A percentile compares a stretch with the other conserved stretches of the same genome.
Evolutionary conservation across 192 early-diverging fungal genomes (phyloP).

Genomic region (Rhizophagus prolifer): DNA sequence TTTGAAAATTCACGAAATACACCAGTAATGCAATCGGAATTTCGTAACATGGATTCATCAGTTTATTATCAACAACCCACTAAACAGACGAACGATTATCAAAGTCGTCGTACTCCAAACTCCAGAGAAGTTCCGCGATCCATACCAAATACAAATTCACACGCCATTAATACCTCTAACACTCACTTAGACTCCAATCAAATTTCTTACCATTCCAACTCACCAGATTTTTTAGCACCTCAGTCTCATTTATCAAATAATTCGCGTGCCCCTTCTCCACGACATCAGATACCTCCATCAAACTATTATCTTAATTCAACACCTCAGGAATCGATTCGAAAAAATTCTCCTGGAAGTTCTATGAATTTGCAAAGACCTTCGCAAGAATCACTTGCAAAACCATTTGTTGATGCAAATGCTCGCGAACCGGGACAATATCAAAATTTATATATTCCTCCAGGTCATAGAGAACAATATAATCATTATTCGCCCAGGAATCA

Average conservation of each 20-base stretch:
- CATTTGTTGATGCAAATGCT: not conserved
- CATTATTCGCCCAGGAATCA: too few relatives aligned
- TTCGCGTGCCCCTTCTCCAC: not conserved
- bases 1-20: not conserved
- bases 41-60: too few relatives aligned
- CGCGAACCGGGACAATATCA: not conserved
- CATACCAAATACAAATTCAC: too few relatives aligned
- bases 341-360: not conserved
- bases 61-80: too few relatives aligned
- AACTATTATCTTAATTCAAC: too few relatives aligned
- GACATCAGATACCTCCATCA: not conserved
- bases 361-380: constrained; percentile 2
- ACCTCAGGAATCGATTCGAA: too few relatives aligned
- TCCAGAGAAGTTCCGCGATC: too few relatives aligned
- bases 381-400: not conserved
- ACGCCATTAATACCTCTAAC: not conserved
- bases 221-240: not conserved
- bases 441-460: not conserved
- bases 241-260: not conserved
- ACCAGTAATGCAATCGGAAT: not conserved
- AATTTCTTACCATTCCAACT: not conserved
- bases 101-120: not conserved
- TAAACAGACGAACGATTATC: not conserved
- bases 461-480: not conserved
- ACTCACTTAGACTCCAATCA: not conserved